Evolutionary conservation across 352 stramenopile genomes (phyloP).

Genomic region (Phytopythium aichiense): DNA sequence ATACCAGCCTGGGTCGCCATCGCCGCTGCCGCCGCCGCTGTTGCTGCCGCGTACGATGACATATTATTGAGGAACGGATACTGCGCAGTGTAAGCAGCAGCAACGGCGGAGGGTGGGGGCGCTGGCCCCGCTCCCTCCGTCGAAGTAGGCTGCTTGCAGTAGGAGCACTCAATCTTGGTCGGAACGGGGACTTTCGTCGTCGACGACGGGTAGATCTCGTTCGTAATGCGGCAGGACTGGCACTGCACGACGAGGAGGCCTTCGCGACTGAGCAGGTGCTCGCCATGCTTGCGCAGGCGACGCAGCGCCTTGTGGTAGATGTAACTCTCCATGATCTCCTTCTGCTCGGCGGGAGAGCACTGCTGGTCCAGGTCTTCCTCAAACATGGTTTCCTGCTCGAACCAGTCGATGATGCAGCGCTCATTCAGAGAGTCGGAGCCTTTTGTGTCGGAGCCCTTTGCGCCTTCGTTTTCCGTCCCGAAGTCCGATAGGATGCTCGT

Average conservation of each 20-base stretch:
- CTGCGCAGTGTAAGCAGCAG: neutral
- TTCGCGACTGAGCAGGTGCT: constrained; percentile 37
- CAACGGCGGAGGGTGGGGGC: constrained; percentile 1
- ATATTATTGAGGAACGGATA: neutral
- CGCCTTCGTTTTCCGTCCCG: constrained; percentile 15
- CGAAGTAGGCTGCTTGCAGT: constrained; percentile 42
- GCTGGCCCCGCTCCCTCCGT: constrained; percentile 35
- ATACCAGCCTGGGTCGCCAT: neutral
- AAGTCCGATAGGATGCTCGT: constrained; percentile 46
- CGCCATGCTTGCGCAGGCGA: constrained; percentile 27
- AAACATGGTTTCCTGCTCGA: constrained; percentile 89
- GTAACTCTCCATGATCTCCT: constrained; percentile 71
- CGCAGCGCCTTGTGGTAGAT: constrained; percentile 69
- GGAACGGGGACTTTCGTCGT: constrained; percentile 58
- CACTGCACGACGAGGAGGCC: constrained; percentile 52
- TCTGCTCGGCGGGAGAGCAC: constrained; percentile 60
- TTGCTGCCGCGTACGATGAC: neutral
- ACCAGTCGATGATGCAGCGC: constrained; percentile 75
- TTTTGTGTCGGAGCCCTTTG: constrained; percentile 9
- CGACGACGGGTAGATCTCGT: constrained; percentile 59
- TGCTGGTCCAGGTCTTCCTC: constrained; percentile 84
- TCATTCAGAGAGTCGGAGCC: constrained; percentile 1
- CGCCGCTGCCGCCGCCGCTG: neutral
- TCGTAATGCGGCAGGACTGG: constrained; percentile 43
- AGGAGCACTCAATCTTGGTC: constrained; percentile 58